These are phyloP conservation scores for Suillus bovinus DNA, from an alignment of 768 basidiomycete genomes.

Conservation along the genomic window DNA sequence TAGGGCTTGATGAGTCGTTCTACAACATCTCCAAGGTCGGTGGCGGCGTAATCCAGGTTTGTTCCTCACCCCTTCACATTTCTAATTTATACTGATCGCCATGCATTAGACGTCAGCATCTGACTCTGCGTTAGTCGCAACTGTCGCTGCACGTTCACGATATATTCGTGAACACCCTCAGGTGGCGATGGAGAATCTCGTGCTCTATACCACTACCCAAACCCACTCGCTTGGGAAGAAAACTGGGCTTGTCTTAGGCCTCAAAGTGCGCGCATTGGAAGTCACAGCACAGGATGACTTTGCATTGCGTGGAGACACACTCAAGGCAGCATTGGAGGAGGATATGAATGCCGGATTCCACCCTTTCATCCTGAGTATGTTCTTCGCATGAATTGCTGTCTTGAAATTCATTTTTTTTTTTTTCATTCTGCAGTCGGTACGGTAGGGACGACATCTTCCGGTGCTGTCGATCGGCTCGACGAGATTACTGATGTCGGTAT, in stretches of 20 bases:
- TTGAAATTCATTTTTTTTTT: not conserved
- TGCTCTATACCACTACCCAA: constrained; percentile 88
- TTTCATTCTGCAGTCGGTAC: constrained; percentile 64
- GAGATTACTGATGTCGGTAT: constrained; percentile 75
- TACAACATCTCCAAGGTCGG: constrained; percentile 65
- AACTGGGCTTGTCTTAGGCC: constrained; percentile 78
- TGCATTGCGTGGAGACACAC: constrained; percentile 63
- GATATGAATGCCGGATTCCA: constrained; percentile 59
- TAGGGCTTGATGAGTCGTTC: constrained; percentile 72
- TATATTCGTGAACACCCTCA: constrained; percentile 52
- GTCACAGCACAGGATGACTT: constrained; percentile 66
- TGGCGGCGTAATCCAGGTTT: constrained; percentile 82
- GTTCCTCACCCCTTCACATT: constrained; percentile 7
- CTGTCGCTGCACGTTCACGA: constrained; percentile 76
- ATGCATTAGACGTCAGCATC: constrained; percentile 74
- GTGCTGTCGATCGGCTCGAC: constrained; percentile 76
- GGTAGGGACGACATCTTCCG: constrained; percentile 88
- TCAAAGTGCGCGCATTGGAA: constrained; percentile 69
- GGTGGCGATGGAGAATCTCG: constrained; percentile 54
- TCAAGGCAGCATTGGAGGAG: constrained; percentile 62
- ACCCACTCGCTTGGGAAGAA: constrained; percentile 85
- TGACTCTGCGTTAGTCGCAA: constrained; percentile 73
- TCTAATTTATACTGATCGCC: not conserved
- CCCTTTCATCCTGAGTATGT: constrained; percentile 79
- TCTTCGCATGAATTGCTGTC: not conserved